Percentiles rank a stretch among this genome's conserved stretches.
phyloP scores from a whole-genome alignment of 805 yeast species.

The Monosporozyma aerobia region DNA sequence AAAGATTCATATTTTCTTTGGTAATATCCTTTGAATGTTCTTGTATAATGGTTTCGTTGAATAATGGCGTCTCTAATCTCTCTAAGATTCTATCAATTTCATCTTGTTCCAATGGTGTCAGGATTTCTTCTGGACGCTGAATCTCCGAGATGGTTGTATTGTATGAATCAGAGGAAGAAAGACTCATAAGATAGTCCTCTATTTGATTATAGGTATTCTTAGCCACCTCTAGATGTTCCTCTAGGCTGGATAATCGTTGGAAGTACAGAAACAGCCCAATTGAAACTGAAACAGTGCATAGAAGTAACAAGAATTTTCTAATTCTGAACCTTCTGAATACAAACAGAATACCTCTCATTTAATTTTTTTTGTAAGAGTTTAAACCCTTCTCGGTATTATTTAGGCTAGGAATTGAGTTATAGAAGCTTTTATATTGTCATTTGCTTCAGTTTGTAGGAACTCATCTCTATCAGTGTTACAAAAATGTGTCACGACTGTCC shows the following conservation, averaged over 20 bases:
- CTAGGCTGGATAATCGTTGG: neutral
- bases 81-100: conserved; percentile 2
- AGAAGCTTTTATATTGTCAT: too few relatives aligned
- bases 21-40: conserved; percentile 10
- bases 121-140: neutral
- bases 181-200: neutral
- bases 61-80: conserved; percentile 18
- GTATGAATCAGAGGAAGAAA: neutral
- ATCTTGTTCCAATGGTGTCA: neutral
- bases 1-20: conserved; percentile 30
- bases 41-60: conserved; percentile 2
- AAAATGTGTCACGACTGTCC: neutral
- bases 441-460: neutral
- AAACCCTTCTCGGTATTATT: neutral
- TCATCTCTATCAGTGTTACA: neutral
- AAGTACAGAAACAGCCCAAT: neutral
- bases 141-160: neutral
- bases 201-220: neutral
- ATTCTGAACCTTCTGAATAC: neutral
- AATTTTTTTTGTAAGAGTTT: neutral
- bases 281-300: neutral
- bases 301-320: neutral
- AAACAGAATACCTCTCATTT: neutral
- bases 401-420: too few relatives aligned
- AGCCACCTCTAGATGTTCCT: neutral